Conservation (phyloP, 768 basidiomycete genomes). For the Imleria badia region DNA sequence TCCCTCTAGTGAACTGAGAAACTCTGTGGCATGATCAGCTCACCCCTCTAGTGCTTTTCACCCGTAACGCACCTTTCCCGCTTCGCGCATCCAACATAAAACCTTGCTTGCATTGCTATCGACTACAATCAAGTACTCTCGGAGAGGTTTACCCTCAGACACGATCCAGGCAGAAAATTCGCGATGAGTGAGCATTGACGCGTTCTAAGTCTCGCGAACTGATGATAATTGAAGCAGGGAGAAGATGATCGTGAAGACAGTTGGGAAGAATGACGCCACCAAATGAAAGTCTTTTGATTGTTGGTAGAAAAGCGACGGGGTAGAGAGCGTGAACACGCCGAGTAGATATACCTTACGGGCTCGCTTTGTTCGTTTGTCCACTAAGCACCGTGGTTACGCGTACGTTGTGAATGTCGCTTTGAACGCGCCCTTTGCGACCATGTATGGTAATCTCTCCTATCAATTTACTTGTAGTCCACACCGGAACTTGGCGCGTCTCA, state of each 20-base stretch:
- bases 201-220: no score
- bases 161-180: constrained; percentile 73
- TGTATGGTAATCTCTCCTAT: constrained; percentile 3
- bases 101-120: constrained; percentile 45
- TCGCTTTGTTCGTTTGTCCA: constrained; percentile 2
- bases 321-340: not conserved
- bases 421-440: no score
- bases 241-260: not conserved
- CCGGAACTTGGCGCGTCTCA: not conserved
- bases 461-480: not conserved
- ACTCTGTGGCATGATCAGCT: constrained; percentile 34
- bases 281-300: not conserved
- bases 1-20: constrained; percentile 70
- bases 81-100: constrained; percentile 68
- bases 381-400: no score
- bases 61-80: constrained; percentile 47
- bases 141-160: constrained; percentile 46
- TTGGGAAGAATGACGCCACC: not conserved
- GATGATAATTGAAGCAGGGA: not conserved
- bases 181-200: constrained; percentile 50
- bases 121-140: constrained; percentile 55
- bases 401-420: no score
- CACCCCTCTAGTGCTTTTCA: not conserved
- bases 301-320: not conserved
- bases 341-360: not conserved